phyloP scores from a whole-genome alignment of 2,329 filamentous ascomycete genomes.

The Clarireedia monteithiana region DNA sequence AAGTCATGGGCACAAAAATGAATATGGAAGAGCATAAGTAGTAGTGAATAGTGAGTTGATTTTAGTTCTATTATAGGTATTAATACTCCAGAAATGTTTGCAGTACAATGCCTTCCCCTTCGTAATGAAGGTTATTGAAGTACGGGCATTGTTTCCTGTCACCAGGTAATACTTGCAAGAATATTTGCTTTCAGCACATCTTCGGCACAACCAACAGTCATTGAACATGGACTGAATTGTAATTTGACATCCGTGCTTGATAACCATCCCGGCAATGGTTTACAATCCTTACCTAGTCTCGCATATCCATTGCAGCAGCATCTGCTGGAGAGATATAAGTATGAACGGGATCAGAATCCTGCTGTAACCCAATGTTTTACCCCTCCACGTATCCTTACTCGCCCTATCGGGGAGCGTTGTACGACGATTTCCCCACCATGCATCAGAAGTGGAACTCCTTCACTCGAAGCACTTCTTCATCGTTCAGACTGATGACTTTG shows the following conservation, averaged over 20 bases:
- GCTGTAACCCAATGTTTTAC: too few relatives aligned
- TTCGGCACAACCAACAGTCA: slow-evolving; percentile 96
- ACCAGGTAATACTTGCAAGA: slow-evolving; percentile 22
- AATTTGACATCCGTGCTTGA: slow-evolving; percentile 99
- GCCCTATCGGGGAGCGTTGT: too few relatives aligned
- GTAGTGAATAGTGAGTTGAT: too few relatives aligned
- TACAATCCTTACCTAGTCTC: background rate
- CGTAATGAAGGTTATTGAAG: slow-evolving; percentile 14
- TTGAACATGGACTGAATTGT: slow-evolving; percentile 70
- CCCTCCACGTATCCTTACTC: background rate
- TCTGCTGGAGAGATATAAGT: too few relatives aligned
- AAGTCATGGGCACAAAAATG: too few relatives aligned
- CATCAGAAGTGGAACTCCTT: background rate
- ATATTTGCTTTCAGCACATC: slow-evolving; percentile 82
- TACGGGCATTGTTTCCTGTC: slow-evolving; percentile 25
- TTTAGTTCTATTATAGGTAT: too few relatives aligned
- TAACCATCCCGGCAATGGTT: background rate
- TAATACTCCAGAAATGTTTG: slow-evolving; percentile 10
- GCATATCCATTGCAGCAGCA: too few relatives aligned
- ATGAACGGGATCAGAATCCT: too few relatives aligned
- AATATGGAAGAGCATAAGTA: too few relatives aligned
- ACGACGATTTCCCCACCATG: background rate
- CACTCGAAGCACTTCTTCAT: slow-evolving; percentile 48
- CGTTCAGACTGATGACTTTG: slow-evolving; percentile 48
- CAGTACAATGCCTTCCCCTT: slow-evolving; percentile 19